phyloP scores from a whole-genome alignment of 768 basidiomycete genomes.

The Mrakia frigida region DNA sequence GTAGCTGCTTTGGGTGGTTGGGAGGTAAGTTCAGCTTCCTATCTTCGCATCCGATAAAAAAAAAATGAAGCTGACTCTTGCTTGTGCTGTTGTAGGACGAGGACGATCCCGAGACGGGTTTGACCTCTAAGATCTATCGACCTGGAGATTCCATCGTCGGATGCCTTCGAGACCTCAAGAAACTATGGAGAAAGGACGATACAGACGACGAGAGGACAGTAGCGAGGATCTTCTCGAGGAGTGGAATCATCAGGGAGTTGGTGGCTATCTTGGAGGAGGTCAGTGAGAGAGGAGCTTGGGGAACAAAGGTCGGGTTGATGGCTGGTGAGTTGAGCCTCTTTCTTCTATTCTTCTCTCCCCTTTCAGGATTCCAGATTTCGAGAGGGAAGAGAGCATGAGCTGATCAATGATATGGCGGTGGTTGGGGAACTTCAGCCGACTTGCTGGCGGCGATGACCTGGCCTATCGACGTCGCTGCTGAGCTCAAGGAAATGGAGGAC shows the following conservation, averaged over 20 bases:
- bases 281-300: conserved; percentile 43
- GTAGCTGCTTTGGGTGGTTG: conserved; percentile 45
- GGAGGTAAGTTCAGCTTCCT: conserved; percentile 35
- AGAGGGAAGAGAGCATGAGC: not conserved
- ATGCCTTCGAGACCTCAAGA: conserved; percentile 80
- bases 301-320: conserved; percentile 43
- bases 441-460: conserved; percentile 96
- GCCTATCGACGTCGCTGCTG: conserved; percentile 94
- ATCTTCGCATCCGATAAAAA: no score
- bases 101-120: conserved; percentile 33
- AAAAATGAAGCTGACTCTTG: not conserved
- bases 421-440: conserved; percentile 51
- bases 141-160: conserved; percentile 44
- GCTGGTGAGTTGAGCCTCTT: conserved; percentile 38
- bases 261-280: conserved; percentile 37
- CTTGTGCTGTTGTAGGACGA: conserved; percentile 23
- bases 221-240: conserved; percentile 46
- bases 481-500: conserved; percentile 78
- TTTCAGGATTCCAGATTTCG: not conserved
- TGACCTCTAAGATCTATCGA: conserved; percentile 40
- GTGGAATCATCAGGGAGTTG: conserved; percentile 24
- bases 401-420: not conserved
- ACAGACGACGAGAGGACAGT: conserved; percentile 94
- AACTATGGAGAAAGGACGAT: conserved; percentile 92
- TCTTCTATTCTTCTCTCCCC: not conserved